Evolutionary conservation across 352 stramenopile genomes (phyloP).

Genomic region (Globisporangium abappressorium): DNA sequence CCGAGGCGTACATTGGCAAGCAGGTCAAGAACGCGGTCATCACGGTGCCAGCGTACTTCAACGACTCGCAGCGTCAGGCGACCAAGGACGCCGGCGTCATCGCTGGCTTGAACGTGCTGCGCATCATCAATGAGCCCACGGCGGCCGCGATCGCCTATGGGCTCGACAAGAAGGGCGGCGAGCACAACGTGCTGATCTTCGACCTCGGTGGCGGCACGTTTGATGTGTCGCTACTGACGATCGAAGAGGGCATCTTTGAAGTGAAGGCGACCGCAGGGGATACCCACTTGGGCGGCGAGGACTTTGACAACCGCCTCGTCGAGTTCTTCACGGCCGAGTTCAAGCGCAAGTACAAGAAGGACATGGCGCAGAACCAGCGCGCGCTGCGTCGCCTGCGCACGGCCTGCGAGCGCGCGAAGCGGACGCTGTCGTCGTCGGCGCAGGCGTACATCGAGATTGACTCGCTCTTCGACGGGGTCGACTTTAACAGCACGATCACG

Average conservation of each 20-base stretch:
- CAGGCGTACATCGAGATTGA: conserved; percentile 91
- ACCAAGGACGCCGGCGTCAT: conserved; percentile 93
- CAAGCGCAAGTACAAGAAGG: conserved; percentile 81
- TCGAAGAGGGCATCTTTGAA: conserved; percentile 94
- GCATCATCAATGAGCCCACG: conserved; percentile 97
- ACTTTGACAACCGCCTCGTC: conserved; percentile 92
- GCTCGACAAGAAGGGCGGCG: conserved; percentile 92
- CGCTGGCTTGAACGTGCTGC: conserved; percentile 90
- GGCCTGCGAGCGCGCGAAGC: conserved; percentile 92
- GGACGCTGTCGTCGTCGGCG: conserved; percentile 82
- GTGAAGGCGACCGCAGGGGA: conserved; percentile 91
- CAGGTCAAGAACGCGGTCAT: conserved; percentile 79
- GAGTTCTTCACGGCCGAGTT: conserved; percentile 90
- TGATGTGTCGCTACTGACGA: conserved; percentile 89
- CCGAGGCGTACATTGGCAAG: conserved; percentile 66
- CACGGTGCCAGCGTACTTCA: conserved; percentile 97
- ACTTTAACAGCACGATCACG: conserved; percentile 92
- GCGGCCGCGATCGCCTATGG: conserved; percentile 94
- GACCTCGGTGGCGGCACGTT: conserved; percentile 80
- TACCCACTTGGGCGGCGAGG: conserved; percentile 88
- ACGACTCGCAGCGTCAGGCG: conserved; percentile 92
- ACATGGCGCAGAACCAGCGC: conserved; percentile 80
- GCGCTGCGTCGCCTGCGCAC: conserved; percentile 87
- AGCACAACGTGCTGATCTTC: conserved; percentile 92
- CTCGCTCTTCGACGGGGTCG: conserved; percentile 90